Conservation (phyloP, 1,284 basidiomycete genomes). For the Rhodotorula sp. region DNA sequence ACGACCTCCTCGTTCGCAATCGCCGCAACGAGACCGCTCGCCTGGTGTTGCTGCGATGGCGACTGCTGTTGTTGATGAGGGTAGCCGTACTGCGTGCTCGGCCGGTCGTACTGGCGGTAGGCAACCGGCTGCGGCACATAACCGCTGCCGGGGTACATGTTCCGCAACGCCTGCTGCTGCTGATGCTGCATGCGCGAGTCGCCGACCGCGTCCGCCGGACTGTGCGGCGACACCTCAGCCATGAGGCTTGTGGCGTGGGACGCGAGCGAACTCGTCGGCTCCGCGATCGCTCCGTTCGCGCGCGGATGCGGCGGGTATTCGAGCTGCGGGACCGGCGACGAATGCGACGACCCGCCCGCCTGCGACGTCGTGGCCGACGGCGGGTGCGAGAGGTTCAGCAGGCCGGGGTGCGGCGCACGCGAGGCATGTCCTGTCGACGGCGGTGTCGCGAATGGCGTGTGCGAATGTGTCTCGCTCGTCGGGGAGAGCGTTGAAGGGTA, state of each 20-base stretch:
- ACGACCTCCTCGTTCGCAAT: conserved; percentile 9
- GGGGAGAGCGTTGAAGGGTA: neutral
- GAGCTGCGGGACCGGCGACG: neutral
- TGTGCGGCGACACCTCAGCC: conserved; percentile 10
- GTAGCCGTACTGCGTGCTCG: neutral
- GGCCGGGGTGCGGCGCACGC: neutral
- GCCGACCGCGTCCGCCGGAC: neutral
- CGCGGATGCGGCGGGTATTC: neutral
- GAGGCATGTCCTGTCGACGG: conserved; percentile 3
- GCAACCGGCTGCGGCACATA: too few species aligned
- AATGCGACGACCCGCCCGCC: neutral
- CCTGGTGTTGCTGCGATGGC: neutral
- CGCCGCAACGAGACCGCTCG: conserved; percentile 9
- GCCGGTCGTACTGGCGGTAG: too few species aligned
- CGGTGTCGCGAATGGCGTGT: conserved; percentile 12
- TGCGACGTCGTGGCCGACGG: neutral
- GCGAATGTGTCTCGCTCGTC: neutral
- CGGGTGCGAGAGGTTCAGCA: neutral
- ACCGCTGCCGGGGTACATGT: neutral
- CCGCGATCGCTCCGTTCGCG: neutral
- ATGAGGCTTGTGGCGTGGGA: conserved; percentile 2
- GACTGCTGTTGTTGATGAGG: neutral
- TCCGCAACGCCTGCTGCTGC: conserved; percentile 1
- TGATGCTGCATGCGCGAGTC: neutral
- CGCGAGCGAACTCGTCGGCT: conserved; percentile 8